Conservation (phyloP, 306 rosid species). For the Acacia melanoxylon region DNA sequence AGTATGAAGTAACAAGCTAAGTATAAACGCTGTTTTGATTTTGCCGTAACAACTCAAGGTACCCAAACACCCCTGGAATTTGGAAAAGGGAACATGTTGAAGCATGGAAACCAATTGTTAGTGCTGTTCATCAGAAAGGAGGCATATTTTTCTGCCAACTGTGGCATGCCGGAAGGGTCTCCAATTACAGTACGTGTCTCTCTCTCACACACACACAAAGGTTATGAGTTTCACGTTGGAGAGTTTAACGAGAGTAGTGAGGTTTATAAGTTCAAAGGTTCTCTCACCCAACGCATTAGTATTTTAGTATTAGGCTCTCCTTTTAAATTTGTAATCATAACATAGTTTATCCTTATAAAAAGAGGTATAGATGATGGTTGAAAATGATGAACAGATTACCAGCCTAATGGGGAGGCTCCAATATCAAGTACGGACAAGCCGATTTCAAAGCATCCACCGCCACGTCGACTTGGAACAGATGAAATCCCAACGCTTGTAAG, state of each 20-base stretch:
- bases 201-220: not conserved
- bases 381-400: slow-evolving; percentile 25
- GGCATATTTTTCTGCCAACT: slow-evolving; percentile 61
- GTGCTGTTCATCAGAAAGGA: slow-evolving; percentile 53
- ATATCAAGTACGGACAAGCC: slow-evolving; percentile 43
- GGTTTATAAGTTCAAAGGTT: too few species aligned
- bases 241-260: too few species aligned
- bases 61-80: slow-evolving; percentile 52
- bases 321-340: too few species aligned
- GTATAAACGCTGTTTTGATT: too few species aligned
- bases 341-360: not conserved
- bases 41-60: slow-evolving; percentile 10
- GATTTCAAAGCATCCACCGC: slow-evolving; percentile 29
- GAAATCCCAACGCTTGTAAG: slow-evolving; percentile 40
- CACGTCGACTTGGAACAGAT: slow-evolving; percentile 35
- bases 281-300: too few species aligned
- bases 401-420: slow-evolving; percentile 44
- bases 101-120: slow-evolving; percentile 61
- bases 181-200: slow-evolving; percentile 32
- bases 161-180: slow-evolving; percentile 60
- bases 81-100: slow-evolving; percentile 50
- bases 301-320: too few species aligned
- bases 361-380: not conserved
- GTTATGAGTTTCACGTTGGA: too few species aligned
- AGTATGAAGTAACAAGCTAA: too few species aligned